Percentiles rank a stretch among this genome's conserved stretches.
phyloP scores from a whole-genome alignment of 768 basidiomycete species.

The Boletus patriciae region DNA sequence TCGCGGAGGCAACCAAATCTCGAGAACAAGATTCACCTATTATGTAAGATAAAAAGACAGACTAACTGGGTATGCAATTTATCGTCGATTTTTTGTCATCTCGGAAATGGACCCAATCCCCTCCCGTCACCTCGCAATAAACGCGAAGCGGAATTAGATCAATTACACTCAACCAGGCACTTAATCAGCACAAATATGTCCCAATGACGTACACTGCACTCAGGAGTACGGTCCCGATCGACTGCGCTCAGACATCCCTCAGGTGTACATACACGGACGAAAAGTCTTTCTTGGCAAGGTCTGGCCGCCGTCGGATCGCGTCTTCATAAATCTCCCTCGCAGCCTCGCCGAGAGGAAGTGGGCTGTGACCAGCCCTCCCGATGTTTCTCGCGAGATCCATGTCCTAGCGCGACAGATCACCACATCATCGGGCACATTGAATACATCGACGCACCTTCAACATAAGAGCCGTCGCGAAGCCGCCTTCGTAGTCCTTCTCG shows the following conservation, averaged over 20 bases:
- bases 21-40: constrained; percentile 7
- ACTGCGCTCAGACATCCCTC: constrained; percentile 18
- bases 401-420: constrained; percentile 51
- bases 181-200: constrained; percentile 14
- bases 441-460: constrained; percentile 55
- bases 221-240: too few species aligned
- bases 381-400: constrained; percentile 77
- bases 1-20: constrained; percentile 28
- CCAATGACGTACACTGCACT: neutral
- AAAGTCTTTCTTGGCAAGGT: constrained; percentile 71
- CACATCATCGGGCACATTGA: neutral
- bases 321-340: constrained; percentile 63
- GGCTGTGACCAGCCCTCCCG: constrained; percentile 47
- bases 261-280: constrained; percentile 76
- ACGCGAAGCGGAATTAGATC: neutral
- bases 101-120: too few species aligned
- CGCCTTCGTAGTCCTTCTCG: constrained; percentile 80
- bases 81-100: too few species aligned
- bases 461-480: constrained; percentile 83
- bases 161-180: constrained; percentile 1
- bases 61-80: neutral
- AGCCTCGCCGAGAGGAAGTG: constrained; percentile 64
- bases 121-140: too few species aligned
- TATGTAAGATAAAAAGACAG: constrained; percentile 19
- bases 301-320: constrained; percentile 54